These are phyloP conservation scores for Aspergillus conjunctus DNA, from an alignment of 495 filamentous ascomycete species.

Conservation along the genomic window DNA sequence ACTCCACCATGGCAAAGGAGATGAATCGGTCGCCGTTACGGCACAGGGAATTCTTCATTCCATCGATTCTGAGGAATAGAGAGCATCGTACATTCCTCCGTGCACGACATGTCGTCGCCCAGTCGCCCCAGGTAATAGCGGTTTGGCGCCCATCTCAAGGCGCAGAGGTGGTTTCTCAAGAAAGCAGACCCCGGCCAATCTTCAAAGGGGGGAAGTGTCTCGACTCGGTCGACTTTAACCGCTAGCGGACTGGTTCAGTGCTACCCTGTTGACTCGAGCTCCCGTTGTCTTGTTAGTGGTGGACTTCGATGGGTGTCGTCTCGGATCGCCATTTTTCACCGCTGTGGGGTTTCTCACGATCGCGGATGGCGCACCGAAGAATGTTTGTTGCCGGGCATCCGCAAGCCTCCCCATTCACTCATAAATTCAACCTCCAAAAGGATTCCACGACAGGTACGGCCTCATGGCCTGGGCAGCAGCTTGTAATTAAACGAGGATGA, in stretches of 20 bases:
- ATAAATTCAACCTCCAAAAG: background rate
- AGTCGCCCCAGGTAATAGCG: background rate
- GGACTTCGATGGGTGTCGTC: slow-evolving; percentile 15
- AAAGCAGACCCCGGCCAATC: too few species aligned
- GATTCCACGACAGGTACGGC: background rate
- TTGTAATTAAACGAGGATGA: background rate
- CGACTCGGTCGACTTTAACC: too few species aligned
- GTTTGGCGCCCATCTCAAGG: too few species aligned
- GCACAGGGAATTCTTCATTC: background rate
- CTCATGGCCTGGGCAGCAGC: background rate
- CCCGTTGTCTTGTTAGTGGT: too few species aligned
- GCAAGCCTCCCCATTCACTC: background rate
- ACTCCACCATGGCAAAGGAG: background rate
- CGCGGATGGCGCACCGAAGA: slow-evolving; percentile 3
- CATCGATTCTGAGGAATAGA: background rate
- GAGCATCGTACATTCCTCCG: background rate
- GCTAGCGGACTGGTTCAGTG: too few species aligned
- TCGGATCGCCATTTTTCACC: slow-evolving; percentile 20
- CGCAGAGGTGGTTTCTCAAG: too few species aligned
- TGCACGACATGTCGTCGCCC: background rate
- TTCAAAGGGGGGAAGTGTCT: too few species aligned
- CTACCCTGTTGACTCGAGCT: too few species aligned
- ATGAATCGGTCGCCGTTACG: background rate
- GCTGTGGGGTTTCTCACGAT: slow-evolving; percentile 11
- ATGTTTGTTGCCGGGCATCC: slow-evolving; percentile 17